Conservation (phyloP, 1,284 basidiomycete species). For the Moniliophthora roreri region DNA sequence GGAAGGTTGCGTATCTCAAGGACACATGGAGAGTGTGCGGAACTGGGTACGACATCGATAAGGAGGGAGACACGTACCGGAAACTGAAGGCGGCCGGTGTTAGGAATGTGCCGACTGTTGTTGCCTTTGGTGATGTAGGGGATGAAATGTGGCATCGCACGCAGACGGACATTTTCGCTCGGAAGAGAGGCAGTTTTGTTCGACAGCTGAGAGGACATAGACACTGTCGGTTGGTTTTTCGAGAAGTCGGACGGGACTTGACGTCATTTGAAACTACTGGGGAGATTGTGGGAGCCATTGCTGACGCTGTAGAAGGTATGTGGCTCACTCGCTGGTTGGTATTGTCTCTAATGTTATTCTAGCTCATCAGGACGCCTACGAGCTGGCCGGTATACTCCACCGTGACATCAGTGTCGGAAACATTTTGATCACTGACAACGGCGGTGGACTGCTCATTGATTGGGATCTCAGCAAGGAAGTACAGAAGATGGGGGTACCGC, state of each 20-base stretch:
- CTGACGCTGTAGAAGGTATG: not conserved
- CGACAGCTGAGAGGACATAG: not conserved
- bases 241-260: too few relatives aligned
- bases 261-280: too few relatives aligned
- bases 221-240: not conserved
- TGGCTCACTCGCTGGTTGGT: not conserved
- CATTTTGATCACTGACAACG: not conserved
- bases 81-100: not conserved
- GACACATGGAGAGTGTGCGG: not conserved
- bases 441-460: not conserved
- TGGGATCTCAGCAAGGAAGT: not conserved
- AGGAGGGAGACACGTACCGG: not conserved
- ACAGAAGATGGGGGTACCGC: not conserved
- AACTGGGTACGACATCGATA: not conserved
- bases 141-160: not conserved
- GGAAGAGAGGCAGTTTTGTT: not conserved
- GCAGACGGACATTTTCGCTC: not conserved
- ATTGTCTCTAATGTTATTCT: too few relatives aligned
- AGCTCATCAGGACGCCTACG: not conserved
- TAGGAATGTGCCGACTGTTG: not conserved
- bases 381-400: not conserved
- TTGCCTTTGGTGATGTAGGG: not conserved
- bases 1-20: not conserved
- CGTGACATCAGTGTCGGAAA: not conserved
- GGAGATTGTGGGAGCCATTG: too few relatives aligned